Percentiles rank a stretch among this genome's conserved stretches.
Evolutionary conservation across 2,329 filamentous ascomycete genomes (phyloP).

Genomic region (Fonsecaea pedrosoi): DNA sequence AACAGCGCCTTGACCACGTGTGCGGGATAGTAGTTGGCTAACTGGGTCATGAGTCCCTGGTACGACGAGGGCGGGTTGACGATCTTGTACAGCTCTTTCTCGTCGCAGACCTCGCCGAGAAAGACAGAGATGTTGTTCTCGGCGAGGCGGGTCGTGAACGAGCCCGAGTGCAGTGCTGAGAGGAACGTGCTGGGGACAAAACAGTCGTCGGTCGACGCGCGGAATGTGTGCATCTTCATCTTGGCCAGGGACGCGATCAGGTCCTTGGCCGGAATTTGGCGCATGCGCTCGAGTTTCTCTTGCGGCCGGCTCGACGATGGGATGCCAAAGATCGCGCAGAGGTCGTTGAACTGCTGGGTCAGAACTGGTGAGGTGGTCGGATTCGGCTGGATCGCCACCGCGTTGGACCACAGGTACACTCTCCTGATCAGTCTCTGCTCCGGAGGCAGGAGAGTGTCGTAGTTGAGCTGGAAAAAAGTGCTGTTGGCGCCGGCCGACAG

Average conservation of each 20-base stretch:
- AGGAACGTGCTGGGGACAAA: constrained; percentile 52
- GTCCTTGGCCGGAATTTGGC: constrained; percentile 44
- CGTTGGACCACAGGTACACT: constrained; percentile 55
- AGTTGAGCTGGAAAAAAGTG: constrained; percentile 51
- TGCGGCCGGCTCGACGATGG: constrained; percentile 33
- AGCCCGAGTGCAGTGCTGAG: constrained; percentile 48
- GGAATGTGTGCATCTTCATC: constrained; percentile 56
- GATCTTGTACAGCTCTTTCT: constrained; percentile 54
- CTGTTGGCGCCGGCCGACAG: constrained; percentile 55
- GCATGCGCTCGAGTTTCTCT: constrained; percentile 46
- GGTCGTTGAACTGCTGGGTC: constrained; percentile 53
- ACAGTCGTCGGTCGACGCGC: constrained; percentile 52
- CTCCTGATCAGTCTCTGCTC: constrained; percentile 44
- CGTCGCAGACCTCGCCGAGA: constrained; percentile 54
- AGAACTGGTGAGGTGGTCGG: constrained; percentile 44
- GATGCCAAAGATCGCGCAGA: constrained; percentile 48
- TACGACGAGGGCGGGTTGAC: constrained; percentile 49
- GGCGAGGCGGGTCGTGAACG: constrained; percentile 50
- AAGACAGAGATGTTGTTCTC: constrained; percentile 47
- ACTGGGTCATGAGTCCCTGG: constrained; percentile 48
- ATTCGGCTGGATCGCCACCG: constrained; percentile 55
- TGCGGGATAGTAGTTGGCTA: constrained; percentile 55
- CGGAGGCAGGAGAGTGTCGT: constrained; percentile 44
- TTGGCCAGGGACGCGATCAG: constrained; percentile 48
- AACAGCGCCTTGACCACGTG: constrained; percentile 48